Conservation (phyloP, 139 green algal genomes). For the Coelastrella sp. region DNA sequence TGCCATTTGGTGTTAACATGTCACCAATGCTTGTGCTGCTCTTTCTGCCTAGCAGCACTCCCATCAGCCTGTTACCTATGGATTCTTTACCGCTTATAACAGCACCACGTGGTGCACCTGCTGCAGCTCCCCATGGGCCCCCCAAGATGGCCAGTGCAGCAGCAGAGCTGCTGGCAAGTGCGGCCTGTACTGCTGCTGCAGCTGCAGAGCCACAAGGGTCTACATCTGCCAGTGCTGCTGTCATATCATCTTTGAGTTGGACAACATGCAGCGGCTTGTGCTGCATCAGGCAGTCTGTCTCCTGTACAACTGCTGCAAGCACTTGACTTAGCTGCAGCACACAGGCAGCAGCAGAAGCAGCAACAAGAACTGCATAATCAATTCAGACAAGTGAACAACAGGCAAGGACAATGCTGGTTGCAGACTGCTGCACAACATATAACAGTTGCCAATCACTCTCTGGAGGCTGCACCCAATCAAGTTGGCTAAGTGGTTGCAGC, state of each 20-base stretch:
- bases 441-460: too few relatives aligned
- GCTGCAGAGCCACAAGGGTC: not conserved
- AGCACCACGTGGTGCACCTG: too few relatives aligned
- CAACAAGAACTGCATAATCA: too few relatives aligned
- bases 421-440: too few relatives aligned
- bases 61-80: not conserved
- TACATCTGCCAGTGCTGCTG: conserved; percentile 30
- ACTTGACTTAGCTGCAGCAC: conserved; percentile 13
- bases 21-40: not conserved
- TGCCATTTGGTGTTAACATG: not conserved
- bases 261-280: conserved; percentile 15
- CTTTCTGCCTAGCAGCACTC: not conserved
- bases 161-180: not conserved
- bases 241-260: not conserved
- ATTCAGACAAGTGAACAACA: too few relatives aligned
- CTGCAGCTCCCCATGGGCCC: not conserved
- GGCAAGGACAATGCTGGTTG: too few relatives aligned
- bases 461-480: too few relatives aligned
- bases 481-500: too few relatives aligned
- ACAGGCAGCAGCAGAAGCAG: not conserved
- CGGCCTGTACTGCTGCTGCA: conserved; percentile 13
- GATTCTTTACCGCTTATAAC: too few relatives aligned
- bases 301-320: conserved; percentile 1
- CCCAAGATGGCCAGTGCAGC: not conserved
- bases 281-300: not conserved